Evolutionary conservation across 495 filamentous ascomycete genomes (phyloP), one percentile per base, ranked within the genome.

Genomic region (Daldinia decipiens): DNA sequence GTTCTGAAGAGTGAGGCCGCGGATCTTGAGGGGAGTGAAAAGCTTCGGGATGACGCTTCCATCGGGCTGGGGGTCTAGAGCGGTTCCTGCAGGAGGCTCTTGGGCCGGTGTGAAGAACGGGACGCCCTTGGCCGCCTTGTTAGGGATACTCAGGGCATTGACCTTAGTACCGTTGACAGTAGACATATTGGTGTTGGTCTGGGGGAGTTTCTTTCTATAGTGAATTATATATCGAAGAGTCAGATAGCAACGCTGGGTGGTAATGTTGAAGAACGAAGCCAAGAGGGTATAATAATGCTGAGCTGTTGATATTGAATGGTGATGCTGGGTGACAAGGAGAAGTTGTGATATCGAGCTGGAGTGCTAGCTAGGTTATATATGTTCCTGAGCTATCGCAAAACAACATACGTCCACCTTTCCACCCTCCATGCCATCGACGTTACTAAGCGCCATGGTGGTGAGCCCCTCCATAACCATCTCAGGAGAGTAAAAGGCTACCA

Each of bases 41-140:
- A 93, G 84, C 77, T 90, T 93, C 0, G 90, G 90, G 24, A 87
- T 83, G 4, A 81, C 70, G 34, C 81, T 82, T 24, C 84, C 85
- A 78, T 85, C 81, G 3, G 84, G 81, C 62, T 91, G 87, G 6
- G 88, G 86, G 61, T 88, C 79, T 6, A 84, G 81, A 4, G 90
- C 89, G 0, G 89, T 91, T 9, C 91, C 91, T 5, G 88, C 84
- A 0, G 90, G 86, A 1, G 89, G 88, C 1, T 79, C 70, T 71
- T 93, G 91, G 2, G 79, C 83, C 2, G 91, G 91, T 0, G 91
- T 91, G 80, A 87, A 93, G 82, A 89, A 93, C 36, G 88, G 82
- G 67, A 91, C 84, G 50, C 85, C 86, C 55, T 76, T 59, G 13
- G 85, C 85, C 57, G 84, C 68, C 39, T 78, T 77, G 60, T 79